phyloP scores from a whole-genome alignment of 108 stramenopile genomes.

The Conticribra guillardii region DNA sequence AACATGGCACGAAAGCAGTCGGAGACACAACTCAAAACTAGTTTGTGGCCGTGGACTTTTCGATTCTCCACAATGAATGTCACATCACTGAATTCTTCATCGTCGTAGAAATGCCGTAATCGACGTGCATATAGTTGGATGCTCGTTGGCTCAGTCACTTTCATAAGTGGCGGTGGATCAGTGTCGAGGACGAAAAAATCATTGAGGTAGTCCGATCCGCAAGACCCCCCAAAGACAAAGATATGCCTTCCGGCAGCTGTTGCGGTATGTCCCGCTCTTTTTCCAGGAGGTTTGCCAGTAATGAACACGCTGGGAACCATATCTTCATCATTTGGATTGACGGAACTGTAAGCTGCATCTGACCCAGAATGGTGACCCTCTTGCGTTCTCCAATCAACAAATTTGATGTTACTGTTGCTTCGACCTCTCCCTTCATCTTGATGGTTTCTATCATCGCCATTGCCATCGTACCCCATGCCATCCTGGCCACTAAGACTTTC shows the following conservation, averaged over 20 bases:
- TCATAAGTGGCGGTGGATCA: conserved; percentile 78
- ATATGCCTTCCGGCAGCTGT: conserved; percentile 87
- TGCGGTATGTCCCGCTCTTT: conserved; percentile 93
- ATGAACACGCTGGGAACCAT: conserved; percentile 72
- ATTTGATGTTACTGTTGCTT: conserved; percentile 14
- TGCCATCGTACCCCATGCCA: conserved; percentile 36
- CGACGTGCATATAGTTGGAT: conserved; percentile 66
- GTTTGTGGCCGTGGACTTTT: conserved; percentile 85
- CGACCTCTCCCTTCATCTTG: conserved; percentile 1
- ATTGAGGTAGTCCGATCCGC: conserved; percentile 75
- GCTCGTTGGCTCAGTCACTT: conserved; percentile 68
- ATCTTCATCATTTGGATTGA: conserved; percentile 91
- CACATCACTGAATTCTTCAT: conserved; percentile 90
- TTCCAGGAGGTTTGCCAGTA: conserved; percentile 78
- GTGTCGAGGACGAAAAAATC: conserved; percentile 92
- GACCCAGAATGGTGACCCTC: conserved; percentile 40
- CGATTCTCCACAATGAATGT: conserved; percentile 91
- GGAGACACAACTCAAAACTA: conserved; percentile 82
- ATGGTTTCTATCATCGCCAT: background rate
- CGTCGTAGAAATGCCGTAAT: conserved; percentile 81
- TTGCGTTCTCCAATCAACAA: conserved; percentile 70
- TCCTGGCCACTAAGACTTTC: conserved; percentile 39
- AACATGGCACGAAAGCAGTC: conserved; percentile 95
- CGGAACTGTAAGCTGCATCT: conserved; percentile 40
- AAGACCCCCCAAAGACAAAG: conserved; percentile 85